phyloP scores from a whole-genome alignment of 2,329 filamentous ascomycete genomes.

The Phymatotrichopsis omnivora region DNA sequence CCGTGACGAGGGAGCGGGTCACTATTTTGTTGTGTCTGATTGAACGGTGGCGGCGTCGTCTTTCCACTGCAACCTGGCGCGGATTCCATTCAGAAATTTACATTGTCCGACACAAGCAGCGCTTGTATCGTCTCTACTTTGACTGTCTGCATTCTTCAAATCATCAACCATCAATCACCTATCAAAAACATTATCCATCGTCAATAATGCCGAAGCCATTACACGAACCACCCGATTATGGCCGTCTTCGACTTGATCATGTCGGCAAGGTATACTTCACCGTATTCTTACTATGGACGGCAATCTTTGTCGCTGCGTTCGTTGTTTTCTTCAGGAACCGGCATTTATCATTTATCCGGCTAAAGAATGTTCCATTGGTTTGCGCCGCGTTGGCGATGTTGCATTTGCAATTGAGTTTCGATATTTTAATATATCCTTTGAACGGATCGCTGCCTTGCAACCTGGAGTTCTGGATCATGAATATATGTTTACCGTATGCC shows the following conservation, averaged over 20 bases:
- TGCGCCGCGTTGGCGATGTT: slow-evolving; percentile 21
- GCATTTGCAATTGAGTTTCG: slow-evolving; percentile 24
- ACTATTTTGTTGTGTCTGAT: too few relatives aligned
- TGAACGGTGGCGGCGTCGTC: too few relatives aligned
- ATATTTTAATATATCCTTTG: slow-evolving; percentile 24
- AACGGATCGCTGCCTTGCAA: slow-evolving; percentile 39
- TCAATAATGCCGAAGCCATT: too few relatives aligned
- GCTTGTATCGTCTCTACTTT: too few relatives aligned
- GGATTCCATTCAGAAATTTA: too few relatives aligned
- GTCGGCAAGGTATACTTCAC: slow-evolving; percentile 23
- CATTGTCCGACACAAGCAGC: too few relatives aligned
- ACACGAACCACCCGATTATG: slow-evolving; percentile 24
- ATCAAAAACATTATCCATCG: too few relatives aligned
- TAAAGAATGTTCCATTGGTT: slow-evolving; percentile 25
- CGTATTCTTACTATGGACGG: slow-evolving; percentile 20
- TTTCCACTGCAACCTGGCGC: too few relatives aligned
- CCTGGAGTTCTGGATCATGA: slow-evolving; percentile 58
- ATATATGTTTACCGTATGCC: slow-evolving; percentile 48
- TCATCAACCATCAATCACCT: too few relatives aligned
- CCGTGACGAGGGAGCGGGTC: too few relatives aligned
- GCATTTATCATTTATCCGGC: slow-evolving; percentile 22
- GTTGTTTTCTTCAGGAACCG: slow-evolving; percentile 16
- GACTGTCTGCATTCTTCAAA: too few relatives aligned
- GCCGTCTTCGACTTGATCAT: slow-evolving; percentile 16
- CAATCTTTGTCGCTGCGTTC: slow-evolving; percentile 15